These are phyloP conservation scores for Moricandia moricandioides DNA, from an alignment of 345 rosid species.

Conservation along the genomic window DNA sequence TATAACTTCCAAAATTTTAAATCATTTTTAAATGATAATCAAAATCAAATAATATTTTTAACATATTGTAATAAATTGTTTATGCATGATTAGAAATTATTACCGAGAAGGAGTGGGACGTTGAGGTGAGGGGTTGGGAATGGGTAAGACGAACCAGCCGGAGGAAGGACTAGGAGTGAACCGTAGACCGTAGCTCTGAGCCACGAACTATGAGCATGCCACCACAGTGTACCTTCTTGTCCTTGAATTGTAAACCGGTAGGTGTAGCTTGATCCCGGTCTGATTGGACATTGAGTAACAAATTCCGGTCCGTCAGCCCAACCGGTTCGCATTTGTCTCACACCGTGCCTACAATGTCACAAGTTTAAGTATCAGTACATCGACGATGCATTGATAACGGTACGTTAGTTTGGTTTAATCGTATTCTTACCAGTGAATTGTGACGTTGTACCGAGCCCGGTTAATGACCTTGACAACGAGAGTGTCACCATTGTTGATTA, in stretches of 20 bases:
- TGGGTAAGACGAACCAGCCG: conserved; percentile 65
- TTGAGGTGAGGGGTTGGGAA: conserved; percentile 71
- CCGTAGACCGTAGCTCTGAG: conserved; percentile 96
- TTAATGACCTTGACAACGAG: conserved; percentile 67
- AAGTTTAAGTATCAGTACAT: neutral
- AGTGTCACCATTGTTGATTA: conserved; percentile 73
- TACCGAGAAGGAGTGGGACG: conserved; percentile 82
- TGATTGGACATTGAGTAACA: conserved; percentile 90
- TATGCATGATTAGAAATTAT: neutral
- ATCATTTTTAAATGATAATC: neutral
- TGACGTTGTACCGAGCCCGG: conserved; percentile 65
- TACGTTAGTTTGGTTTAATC: neutral
- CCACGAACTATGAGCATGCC: conserved; percentile 99
- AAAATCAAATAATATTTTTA: neutral
- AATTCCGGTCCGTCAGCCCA: conserved; percentile 99
- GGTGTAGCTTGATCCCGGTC: conserved; percentile 84
- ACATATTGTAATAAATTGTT: neutral
- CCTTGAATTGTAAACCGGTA: conserved; percentile 86
- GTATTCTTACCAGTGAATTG: conserved; percentile 76
- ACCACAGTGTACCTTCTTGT: conserved; percentile 95
- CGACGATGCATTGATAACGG: neutral
- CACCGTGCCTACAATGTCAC: conserved; percentile 67
- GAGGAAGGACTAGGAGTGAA: conserved; percentile 69
- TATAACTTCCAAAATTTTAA: conserved; percentile 2
- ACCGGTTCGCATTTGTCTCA: conserved; percentile 80